Evolutionary conservation across 768 basidiomycete species (phyloP).

Genomic region (Tylopilus intermedius): DNA sequence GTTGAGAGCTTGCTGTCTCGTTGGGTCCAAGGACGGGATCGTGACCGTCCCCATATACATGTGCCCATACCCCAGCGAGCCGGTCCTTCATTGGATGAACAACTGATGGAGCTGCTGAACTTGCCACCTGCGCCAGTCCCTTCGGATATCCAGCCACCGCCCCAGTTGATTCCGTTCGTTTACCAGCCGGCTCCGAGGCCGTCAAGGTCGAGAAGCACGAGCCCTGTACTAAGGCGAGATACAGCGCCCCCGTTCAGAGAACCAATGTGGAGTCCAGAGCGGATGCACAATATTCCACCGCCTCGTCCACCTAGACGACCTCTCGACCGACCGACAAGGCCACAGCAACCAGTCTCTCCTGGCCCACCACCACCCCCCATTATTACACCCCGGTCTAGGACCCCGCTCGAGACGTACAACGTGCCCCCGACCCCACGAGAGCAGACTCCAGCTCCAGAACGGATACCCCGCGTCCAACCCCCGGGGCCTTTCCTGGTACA

Average conservation of each 20-base stretch:
- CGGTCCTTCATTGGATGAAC: constrained; percentile 53
- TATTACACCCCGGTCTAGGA: constrained; percentile 1
- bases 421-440: constrained; percentile 12
- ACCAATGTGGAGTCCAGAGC: constrained; percentile 20
- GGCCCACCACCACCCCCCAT: background rate
- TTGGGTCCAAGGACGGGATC: constrained; percentile 27
- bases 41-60: constrained; percentile 30
- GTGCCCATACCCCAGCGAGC: constrained; percentile 38
- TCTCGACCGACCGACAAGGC: background rate
- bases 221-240: constrained; percentile 17
- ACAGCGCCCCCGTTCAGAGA: constrained; percentile 28
- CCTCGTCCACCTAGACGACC: constrained; percentile 9
- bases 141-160: constrained; percentile 43
- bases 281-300: constrained; percentile 3
- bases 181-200: constrained; percentile 46
- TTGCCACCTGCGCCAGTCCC: constrained; percentile 38
- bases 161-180: constrained; percentile 48
- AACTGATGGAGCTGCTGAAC: constrained; percentile 56
- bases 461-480: constrained; percentile 21
- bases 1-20: constrained; percentile 25
- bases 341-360: background rate
- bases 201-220: constrained; percentile 34
- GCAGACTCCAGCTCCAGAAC: constrained; percentile 18
- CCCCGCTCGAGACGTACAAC: constrained; percentile 1
- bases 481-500: constrained; percentile 22